These are phyloP conservation scores for Paramecium pentaurelia DNA, from an alignment of 73 alveolate genomes.

Conservation along the genomic window DNA sequence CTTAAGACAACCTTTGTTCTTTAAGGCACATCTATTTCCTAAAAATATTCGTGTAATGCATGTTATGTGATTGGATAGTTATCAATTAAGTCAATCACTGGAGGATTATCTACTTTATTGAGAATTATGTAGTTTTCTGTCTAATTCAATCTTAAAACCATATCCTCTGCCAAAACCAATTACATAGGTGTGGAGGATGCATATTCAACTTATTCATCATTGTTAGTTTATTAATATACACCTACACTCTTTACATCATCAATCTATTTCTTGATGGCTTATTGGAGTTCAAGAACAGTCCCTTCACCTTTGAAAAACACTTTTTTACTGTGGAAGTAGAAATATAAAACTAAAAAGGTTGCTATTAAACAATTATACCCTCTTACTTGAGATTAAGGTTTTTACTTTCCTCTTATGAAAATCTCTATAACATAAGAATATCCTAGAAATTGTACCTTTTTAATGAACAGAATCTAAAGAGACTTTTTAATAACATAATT, in stretches of 20 bases:
- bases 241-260: background rate
- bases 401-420: conserved; percentile 4
- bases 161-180: conserved; percentile 36
- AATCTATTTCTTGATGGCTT: background rate
- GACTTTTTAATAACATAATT: background rate
- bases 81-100: conserved; percentile 26
- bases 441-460: background rate
- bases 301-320: background rate
- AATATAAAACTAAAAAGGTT: background rate
- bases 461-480: background rate
- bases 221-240: background rate
- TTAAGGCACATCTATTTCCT: conserved; percentile 43
- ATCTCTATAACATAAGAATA: background rate
- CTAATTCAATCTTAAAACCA: conserved; percentile 34
- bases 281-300: background rate
- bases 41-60: conserved; percentile 12
- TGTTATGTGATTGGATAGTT: conserved; percentile 43
- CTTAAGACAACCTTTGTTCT: conserved; percentile 13
- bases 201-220: conserved; percentile 21
- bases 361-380: background rate
- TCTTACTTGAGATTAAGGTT: background rate
- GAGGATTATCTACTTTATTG: conserved; percentile 41
- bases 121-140: conserved; percentile 12
- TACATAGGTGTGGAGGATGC: conserved; percentile 47
- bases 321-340: conserved; percentile 18